These are phyloP conservation scores for Eucalyptus sideroxylon DNA, from an alignment of 345 rosid genomes.

Conservation along the genomic window DNA sequence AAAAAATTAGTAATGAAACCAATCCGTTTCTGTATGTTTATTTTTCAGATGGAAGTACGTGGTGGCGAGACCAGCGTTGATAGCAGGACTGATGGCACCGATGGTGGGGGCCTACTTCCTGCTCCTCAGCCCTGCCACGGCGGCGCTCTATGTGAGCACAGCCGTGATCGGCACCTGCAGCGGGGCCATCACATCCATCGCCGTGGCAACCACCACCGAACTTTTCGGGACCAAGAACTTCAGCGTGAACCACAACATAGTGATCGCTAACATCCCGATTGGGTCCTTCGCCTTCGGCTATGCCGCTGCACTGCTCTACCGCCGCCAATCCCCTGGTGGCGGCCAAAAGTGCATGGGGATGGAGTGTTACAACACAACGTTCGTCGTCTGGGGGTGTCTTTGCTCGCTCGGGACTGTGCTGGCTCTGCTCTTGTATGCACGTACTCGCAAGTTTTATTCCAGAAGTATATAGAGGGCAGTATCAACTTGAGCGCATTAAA, in stretches of 20 bases:
- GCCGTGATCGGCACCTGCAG: conserved; percentile 54
- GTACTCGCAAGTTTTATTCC: conserved; percentile 42
- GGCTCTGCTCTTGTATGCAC: conserved; percentile 33
- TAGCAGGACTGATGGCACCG: conserved; percentile 43
- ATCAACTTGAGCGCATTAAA: neutral
- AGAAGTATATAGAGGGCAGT: neutral
- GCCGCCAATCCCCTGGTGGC: neutral
- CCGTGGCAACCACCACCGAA: conserved; percentile 61
- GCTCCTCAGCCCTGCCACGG: conserved; percentile 22
- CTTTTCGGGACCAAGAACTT: conserved; percentile 69
- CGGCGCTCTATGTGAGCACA: conserved; percentile 50
- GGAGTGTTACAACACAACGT: conserved; percentile 50
- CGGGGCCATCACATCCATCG: conserved; percentile 69
- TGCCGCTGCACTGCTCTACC: conserved; percentile 60
- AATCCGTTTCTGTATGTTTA: neutral
- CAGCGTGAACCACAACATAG: conserved; percentile 74
- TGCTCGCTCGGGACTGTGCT: conserved; percentile 42
- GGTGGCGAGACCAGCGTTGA: conserved; percentile 42
- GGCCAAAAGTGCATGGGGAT: conserved; percentile 55
- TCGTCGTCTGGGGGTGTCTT: conserved; percentile 61
- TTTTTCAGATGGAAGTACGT: conserved; percentile 28
- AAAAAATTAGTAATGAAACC: neutral
- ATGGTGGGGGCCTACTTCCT: conserved; percentile 55
- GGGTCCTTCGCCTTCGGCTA: conserved; percentile 74
- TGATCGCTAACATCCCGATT: conserved; percentile 69